Evolutionary conservation across 1,139 yeast genomes (phyloP), one percentile per base, ranked within the genome.

Genomic region (Zygoascus sp.): DNA sequence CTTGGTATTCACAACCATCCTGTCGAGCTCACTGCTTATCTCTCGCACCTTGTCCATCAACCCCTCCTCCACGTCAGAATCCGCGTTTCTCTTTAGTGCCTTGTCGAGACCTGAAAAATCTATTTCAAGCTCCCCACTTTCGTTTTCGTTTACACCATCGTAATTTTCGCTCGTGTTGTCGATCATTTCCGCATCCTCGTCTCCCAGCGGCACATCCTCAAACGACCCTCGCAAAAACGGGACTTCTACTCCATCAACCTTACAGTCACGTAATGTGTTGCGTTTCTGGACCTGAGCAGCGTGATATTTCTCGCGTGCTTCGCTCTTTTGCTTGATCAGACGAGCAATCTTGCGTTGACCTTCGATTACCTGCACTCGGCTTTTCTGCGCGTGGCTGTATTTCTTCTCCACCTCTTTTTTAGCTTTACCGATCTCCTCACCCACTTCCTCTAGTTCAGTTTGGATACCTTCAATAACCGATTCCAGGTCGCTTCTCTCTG

Each of bases 1-100:
- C 56, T 84, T 83, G 22, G 81, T 73, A 62, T 89, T 89, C 13
- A 96, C 96, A 20, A 88, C 80, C 58, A 87, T 69, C 43, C 69
- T 68, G 42, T 79, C 83, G 45, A 90, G 66, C 32, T 75, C 79
- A 27, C 77, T 76, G 3, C 80, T 72, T 41, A 83, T 75, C 1
- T 74, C 73, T 49, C 75, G 76, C 11, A 81, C 69, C 45, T 74
- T 64, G 6, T 72, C 75, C 44, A 70, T 74, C 20, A 78, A 61
- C 22, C 67, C 70, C 27, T 63, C 61, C 17, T 64, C 68, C 16
- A 63, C 61, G 2, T 59, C 57, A 4, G 66, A 68, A 35, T 62
- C 65, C 21, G 58, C 60, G 37, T 58, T 62, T 20, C 64, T 66
- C 52, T 64, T 67, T 47, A 74, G 74, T 46, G 68, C 72, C 3